Conservation (phyloP, 176 grass and related monocot species). For the Triticum dicoccoides region DNA sequence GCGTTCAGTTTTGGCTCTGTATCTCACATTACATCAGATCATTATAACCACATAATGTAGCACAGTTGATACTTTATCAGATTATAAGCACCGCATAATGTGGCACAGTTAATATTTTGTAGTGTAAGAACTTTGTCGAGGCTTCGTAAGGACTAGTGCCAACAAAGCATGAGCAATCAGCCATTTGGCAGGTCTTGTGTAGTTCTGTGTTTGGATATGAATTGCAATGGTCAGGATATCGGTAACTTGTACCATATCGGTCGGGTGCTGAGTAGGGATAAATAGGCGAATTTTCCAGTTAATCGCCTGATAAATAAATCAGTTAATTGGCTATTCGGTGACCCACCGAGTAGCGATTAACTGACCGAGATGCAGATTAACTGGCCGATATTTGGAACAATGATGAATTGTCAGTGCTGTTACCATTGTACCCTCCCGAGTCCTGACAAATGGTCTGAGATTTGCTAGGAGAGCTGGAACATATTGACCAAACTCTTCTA, state of each 20-base stretch:
- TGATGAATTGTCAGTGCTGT: too few species aligned
- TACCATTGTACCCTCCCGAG: not conserved
- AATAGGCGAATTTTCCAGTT: too few species aligned
- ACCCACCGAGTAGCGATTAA: too few species aligned
- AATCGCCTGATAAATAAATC: too few species aligned
- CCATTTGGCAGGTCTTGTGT: not conserved
- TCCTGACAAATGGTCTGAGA: not conserved
- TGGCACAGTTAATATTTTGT: not conserved
- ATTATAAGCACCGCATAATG: not conserved
- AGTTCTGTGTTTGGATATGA: not conserved
- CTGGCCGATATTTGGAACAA: too few species aligned
- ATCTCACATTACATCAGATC: not conserved
- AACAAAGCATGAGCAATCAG: not conserved
- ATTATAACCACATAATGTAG: not conserved
- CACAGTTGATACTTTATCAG: not conserved
- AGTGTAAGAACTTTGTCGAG: not conserved
- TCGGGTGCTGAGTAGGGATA: too few species aligned
- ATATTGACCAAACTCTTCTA: slow-evolving; percentile 11
- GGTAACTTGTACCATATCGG: too few species aligned
- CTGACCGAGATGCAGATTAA: too few species aligned
- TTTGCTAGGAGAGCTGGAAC: not conserved
- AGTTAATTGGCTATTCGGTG: too few species aligned
- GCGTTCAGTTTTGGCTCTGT: not conserved
- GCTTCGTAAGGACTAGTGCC: not conserved
- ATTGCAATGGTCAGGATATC: too few species aligned